phyloP scores from a whole-genome alignment of 306 rosid species.

The Biancaea sappan region DNA sequence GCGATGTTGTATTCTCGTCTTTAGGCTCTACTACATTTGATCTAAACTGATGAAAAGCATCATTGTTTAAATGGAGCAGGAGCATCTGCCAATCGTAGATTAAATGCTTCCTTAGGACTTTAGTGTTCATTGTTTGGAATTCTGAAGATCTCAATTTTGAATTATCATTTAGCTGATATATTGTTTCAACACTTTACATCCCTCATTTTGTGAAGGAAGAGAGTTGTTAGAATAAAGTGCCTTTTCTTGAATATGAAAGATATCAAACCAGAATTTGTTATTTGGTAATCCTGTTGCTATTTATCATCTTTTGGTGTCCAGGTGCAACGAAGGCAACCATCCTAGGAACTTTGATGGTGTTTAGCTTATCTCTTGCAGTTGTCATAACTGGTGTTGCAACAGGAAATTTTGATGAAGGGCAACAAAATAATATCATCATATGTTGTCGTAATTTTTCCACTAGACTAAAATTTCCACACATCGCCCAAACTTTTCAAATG shows the following conservation, averaged over 20 bases:
- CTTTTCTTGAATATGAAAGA: constrained; percentile 12
- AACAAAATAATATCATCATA: constrained; percentile 57
- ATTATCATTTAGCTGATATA: constrained; percentile 8
- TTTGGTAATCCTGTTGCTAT: neutral
- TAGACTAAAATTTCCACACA: too few species aligned
- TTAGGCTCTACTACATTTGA: neutral
- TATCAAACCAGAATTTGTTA: neutral
- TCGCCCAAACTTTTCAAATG: too few species aligned
- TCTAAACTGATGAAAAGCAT: neutral
- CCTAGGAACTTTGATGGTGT: constrained; percentile 60
- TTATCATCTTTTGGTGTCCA: constrained; percentile 43
- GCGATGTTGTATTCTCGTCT: neutral
- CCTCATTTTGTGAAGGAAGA: neutral
- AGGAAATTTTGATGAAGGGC: constrained; percentile 44
- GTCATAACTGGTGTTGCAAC: constrained; percentile 62
- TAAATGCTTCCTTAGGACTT: neutral
- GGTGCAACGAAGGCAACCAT: constrained; percentile 66
- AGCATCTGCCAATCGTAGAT: neutral
- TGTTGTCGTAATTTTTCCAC: constrained; percentile 76
- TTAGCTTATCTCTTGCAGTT: constrained; percentile 58
- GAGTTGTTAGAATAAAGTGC: neutral
- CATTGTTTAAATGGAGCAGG: neutral
- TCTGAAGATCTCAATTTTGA: constrained; percentile 16
- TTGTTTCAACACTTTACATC: neutral
- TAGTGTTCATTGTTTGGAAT: neutral